Base-by-base conservation (phyloP, 192 early-diverging fungal genomes). In the Piromyces sp. region DNA sequence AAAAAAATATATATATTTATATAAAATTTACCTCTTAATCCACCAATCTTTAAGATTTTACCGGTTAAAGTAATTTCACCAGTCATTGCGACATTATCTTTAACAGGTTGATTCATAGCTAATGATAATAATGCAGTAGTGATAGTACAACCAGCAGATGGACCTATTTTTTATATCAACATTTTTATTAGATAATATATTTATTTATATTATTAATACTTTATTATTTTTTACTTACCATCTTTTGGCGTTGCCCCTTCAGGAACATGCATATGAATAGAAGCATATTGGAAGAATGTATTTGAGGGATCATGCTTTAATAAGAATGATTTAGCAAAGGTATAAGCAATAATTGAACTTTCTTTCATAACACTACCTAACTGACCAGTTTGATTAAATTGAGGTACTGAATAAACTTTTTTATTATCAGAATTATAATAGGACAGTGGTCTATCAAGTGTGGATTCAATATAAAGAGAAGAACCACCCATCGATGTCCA, bases 301-400 rank as follows among this genome's bases (percentile, higher is more conserved):
- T 96, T 97, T 28, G 92, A 89, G 13, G 96, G 95, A 85, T 92
- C 93, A n/a, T 87, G 84, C 22, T 86, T 87, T 40, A 89, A 91
- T 83, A 97, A 82, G 37, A 97, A 86, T 30, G 95, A 91, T 84
- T 95, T 94, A n/a, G 95, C 93, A 88, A 90, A 99, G 1, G 97
- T 98, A 88, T 99, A 99, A 0, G 97, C 96, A 81, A 99, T 96
- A 17, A 91, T 94, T 13, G 94, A 92, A 30, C 93, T 95, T 85
- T 99, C 97, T 89, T 99, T 99, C 96, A 99, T 99, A 36, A 99
- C 97, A 85, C 97, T 96, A 78, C 97, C 97, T 85, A 99, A 89
- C 87, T 99, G 96, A 28, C 96, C 97, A 9, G 97, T 68, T 68
- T 92, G 93, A 80, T 92, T 89, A 80, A 99, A 90, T 14, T 89